phyloP scores from a whole-genome alignment of 148 eudicot genomes.

The Dianthus caryophyllus region DNA sequence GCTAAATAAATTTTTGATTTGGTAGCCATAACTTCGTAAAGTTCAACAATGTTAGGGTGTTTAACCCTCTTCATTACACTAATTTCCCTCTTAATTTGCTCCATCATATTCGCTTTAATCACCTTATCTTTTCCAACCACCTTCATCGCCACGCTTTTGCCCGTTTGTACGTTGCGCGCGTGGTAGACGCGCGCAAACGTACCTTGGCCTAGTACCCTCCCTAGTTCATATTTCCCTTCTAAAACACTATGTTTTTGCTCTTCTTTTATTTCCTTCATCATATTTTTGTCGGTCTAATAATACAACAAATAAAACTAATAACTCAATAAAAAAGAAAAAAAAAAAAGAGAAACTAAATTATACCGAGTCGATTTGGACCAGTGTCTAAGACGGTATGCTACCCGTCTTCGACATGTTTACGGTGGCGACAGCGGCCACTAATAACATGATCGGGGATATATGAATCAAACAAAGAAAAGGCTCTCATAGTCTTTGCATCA shows the following conservation, averaged over 20 bases:
- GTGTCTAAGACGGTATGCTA: conserved; percentile 16
- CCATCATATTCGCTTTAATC: conserved; percentile 60
- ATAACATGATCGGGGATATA: conserved; percentile 25
- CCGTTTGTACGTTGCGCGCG: conserved; percentile 51
- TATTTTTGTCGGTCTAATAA: neutral
- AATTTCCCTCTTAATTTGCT: conserved; percentile 71
- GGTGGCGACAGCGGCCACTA: conserved; percentile 73
- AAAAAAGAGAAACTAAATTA: neutral
- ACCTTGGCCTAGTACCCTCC: conserved; percentile 68
- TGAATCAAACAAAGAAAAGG: conserved; percentile 35
- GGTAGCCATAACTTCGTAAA: conserved; percentile 72
- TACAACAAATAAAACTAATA: neutral
- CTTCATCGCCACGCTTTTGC: conserved; percentile 71
- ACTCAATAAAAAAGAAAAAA: neutral
- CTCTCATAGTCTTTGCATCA: conserved; percentile 74
- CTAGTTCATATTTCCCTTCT: conserved; percentile 67
- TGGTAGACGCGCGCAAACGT: conserved; percentile 73
- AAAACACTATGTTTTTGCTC: conserved; percentile 29
- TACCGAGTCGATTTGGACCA: neutral
- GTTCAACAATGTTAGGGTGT: conserved; percentile 62
- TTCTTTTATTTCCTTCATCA: neutral
- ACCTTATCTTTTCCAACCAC: conserved; percentile 73
- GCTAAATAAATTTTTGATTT: conserved; percentile 61
- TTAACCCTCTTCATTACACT: conserved; percentile 68
- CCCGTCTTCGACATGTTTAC: conserved; percentile 88